phyloP scores from a whole-genome alignment of 139 green algal species.

The Chlamydomonas urium region DNA sequence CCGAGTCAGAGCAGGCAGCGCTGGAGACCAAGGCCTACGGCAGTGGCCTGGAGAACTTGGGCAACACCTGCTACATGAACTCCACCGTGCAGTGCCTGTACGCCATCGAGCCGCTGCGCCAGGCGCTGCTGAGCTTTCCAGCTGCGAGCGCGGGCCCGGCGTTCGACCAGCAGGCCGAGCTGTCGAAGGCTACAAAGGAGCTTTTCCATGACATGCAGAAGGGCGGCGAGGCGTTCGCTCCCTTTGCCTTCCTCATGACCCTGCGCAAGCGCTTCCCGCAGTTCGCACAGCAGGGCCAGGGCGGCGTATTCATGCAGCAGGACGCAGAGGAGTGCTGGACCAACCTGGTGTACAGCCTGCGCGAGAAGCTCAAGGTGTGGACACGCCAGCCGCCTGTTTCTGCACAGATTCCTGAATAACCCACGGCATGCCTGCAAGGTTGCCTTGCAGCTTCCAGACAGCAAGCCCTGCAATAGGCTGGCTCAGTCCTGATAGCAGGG shows the following conservation, averaged over 20 bases:
- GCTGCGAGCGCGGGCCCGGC: no score
- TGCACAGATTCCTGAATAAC: no score
- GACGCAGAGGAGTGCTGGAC: slow-evolving; percentile 98
- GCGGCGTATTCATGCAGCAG: slow-evolving; percentile 87
- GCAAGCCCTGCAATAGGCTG: no score
- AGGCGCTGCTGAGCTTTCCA: slow-evolving; percentile 28
- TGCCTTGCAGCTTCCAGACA: no score
- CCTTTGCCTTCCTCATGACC: slow-evolving; percentile 75
- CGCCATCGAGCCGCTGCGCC: slow-evolving; percentile 37
- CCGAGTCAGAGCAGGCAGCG: slow-evolving; percentile 71
- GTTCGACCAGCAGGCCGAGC: slow-evolving; percentile 13
- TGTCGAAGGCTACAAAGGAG: slow-evolving; percentile 30
- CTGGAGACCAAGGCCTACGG: slow-evolving; percentile 63
- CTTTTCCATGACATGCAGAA: slow-evolving; percentile 77
- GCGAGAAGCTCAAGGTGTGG: slow-evolving; percentile 63
- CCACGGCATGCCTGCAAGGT: no score
- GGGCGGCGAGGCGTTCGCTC: slow-evolving; percentile 64
- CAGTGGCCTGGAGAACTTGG: slow-evolving; percentile 88
- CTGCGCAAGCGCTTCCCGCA: slow-evolving; percentile 86
- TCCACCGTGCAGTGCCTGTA: slow-evolving; percentile 86
- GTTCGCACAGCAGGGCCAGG: slow-evolving; percentile 76
- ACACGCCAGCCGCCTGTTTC: no score
- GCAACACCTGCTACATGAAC: slow-evolving; percentile 99
- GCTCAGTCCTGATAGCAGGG: no score
- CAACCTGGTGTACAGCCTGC: slow-evolving; percentile 76